A percentile compares a stretch with the other conserved stretches of the same genome.
Evolutionary conservation across 257 asterid genomes (phyloP).

Genomic region (Gentiana macrophylla): DNA sequence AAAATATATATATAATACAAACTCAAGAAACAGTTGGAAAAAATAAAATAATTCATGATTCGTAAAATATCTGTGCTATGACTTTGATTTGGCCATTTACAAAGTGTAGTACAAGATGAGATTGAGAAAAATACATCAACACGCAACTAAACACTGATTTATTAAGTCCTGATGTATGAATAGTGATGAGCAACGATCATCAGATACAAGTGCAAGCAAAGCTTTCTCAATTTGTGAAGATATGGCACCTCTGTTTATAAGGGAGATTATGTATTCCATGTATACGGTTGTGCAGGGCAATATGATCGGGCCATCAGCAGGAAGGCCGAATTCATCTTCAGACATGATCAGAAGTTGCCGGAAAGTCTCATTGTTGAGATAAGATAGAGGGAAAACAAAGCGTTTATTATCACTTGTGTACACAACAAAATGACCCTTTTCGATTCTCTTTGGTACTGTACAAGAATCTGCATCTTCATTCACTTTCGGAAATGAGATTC

Average conservation of each 20-base stretch:
- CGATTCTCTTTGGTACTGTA: background rate
- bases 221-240: constrained; percentile 13
- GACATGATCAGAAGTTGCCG: constrained; percentile 16
- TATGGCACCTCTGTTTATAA: background rate
- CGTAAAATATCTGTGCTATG: too few relatives aligned
- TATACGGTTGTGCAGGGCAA: constrained; percentile 15
- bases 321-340: constrained; percentile 20
- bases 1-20: too few relatives aligned
- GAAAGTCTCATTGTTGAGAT: constrained; percentile 7
- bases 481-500: constrained; percentile 5
- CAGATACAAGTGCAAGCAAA: constrained; percentile 9
- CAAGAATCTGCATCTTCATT: too few relatives aligned
- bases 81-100: too few relatives aligned
- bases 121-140: constrained; percentile 1
- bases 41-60: too few relatives aligned
- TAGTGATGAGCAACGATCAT: constrained; percentile 8
- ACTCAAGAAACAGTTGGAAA: too few relatives aligned
- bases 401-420: constrained; percentile 3
- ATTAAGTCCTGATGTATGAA: background rate
- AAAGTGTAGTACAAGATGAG: too few relatives aligned
- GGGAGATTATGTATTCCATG: constrained; percentile 13
- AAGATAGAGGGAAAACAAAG: constrained; percentile 13
- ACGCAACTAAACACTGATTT: constrained; percentile 9
- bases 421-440: constrained; percentile 12
- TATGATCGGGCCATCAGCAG: constrained; percentile 22